A percentile compares a stretch with the other conserved stretches of the same genome.
Evolutionary conservation across 768 basidiomycete species (phyloP).

Genomic region (Sporobolomyces pararoseus): DNA sequence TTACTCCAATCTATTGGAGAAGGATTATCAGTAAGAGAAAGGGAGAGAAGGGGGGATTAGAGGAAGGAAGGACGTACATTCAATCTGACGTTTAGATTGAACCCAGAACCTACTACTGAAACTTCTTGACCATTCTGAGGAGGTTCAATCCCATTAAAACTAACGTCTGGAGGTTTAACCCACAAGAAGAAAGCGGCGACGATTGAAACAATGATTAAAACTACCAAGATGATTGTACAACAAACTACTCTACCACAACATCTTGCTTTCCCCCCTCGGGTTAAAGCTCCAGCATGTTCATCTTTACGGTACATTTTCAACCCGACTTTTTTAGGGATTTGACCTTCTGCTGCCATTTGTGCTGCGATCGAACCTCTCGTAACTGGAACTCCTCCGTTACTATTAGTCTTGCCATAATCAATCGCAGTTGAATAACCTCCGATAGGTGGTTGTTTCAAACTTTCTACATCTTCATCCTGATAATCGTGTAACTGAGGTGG

Average conservation of each 20-base stretch:
- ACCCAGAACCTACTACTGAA: constrained; percentile 27
- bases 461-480: constrained; percentile 3
- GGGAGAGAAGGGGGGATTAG: too few species aligned
- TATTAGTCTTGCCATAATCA: constrained; percentile 9
- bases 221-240: constrained; percentile 43
- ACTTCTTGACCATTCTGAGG: constrained; percentile 38
- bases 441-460: neutral
- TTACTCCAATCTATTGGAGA: constrained; percentile 40
- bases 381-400: constrained; percentile 18
- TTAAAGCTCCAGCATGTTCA: constrained; percentile 44
- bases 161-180: constrained; percentile 46
- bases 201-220: constrained; percentile 44
- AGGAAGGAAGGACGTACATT: constrained; percentile 36
- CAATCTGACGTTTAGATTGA: constrained; percentile 42
- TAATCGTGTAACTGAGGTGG: constrained; percentile 29
- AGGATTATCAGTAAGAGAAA: too few species aligned
- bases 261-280: constrained; percentile 35
- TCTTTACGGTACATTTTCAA: constrained; percentile 45
- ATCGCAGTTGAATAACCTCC: too few species aligned
- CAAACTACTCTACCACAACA: constrained; percentile 42
- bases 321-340: constrained; percentile 46
- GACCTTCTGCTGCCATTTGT: constrained; percentile 45
- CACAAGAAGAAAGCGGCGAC: constrained; percentile 45
- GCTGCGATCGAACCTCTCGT: constrained; percentile 40
- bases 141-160: constrained; percentile 43